A percentile compares a stretch with the other conserved stretches of the same genome.
Conservation (phyloP, 1,284 basidiomycete genomes). For the Ustilago xerochloae region DNA sequence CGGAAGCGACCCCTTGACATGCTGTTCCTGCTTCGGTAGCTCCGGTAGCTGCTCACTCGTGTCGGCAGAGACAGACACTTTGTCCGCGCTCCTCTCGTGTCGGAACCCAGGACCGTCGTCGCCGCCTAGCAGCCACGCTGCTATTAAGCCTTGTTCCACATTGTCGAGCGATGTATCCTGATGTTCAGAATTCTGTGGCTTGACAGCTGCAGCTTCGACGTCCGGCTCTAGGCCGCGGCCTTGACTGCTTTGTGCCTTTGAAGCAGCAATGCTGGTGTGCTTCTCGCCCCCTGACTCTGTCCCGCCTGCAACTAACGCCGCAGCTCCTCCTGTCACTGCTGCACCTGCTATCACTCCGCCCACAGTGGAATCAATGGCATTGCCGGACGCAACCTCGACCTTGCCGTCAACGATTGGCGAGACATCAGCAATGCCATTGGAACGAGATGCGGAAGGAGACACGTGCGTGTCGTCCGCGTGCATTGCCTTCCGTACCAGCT, state of each 20-base stretch:
- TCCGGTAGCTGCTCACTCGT: too few relatives aligned
- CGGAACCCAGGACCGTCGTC: conserved; percentile 16
- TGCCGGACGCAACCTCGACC: neutral
- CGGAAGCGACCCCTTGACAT: neutral
- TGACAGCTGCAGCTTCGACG: neutral
- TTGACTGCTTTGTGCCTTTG: neutral
- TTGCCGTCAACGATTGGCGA: neutral
- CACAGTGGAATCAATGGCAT: conserved; percentile 3
- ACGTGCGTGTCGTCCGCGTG: conserved; percentile 23
- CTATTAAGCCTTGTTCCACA: conserved; percentile 39
- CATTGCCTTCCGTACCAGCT: conserved; percentile 50
- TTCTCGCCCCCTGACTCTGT: neutral
- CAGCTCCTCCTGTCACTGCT: conserved; percentile 1
- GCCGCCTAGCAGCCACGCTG: conserved; percentile 60
- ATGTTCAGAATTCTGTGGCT: neutral
- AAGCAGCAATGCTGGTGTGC: neutral
- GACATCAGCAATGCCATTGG: conserved; percentile 10
- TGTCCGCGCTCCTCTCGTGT: neutral
- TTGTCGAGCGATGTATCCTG: conserved; percentile 25
- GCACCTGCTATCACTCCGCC: neutral
- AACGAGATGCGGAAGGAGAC: conserved; percentile 4
- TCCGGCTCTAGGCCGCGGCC: conserved; percentile 1
- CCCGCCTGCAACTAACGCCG: neutral
- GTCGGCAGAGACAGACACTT: neutral
- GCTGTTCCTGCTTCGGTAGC: conserved; percentile 2